Conservation (phyloP, 164 flowering plant genomes). For the Euptelea pleiosperma region DNA sequence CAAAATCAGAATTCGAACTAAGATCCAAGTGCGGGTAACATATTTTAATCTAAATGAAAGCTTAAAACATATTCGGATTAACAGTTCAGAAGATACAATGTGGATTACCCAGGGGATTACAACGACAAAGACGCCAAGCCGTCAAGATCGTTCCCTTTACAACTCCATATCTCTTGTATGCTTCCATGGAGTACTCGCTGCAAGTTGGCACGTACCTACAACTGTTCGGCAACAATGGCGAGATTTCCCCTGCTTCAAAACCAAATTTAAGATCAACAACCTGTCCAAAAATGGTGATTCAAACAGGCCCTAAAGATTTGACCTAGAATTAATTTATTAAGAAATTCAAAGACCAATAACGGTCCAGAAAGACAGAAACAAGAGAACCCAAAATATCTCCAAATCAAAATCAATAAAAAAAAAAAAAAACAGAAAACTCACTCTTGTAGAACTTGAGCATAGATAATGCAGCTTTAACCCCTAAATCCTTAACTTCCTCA, state of each 20-base stretch:
- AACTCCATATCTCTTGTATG: constrained; percentile 88
- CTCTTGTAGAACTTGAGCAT: constrained; percentile 84
- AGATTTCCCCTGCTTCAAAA: constrained; percentile 68
- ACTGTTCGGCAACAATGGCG: constrained; percentile 82
- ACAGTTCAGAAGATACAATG: neutral
- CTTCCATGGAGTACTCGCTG: constrained; percentile 94
- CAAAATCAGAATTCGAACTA: neutral
- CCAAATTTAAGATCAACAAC: neutral
- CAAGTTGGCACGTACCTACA: constrained; percentile 89
- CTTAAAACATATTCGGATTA: no score
- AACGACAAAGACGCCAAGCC: constrained; percentile 94
- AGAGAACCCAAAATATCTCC: neutral
- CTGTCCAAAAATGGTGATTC: no score
- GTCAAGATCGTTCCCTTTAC: constrained; percentile 82
- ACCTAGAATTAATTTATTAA: no score
- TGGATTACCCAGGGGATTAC: constrained; percentile 81
- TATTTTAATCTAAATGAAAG: no score
- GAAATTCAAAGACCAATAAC: no score
- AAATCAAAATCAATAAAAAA: neutral
- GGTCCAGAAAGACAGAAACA: no score
- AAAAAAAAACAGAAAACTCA: constrained; percentile 13
- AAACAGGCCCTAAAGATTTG: no score
- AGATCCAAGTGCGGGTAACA: no score
- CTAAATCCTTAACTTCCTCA: constrained; percentile 44
- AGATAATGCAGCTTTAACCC: constrained; percentile 83